Evolutionary conservation across 2,329 filamentous ascomycete species (phyloP), one percentile per base, ranked within the genome.

Genomic region (Laburnicola sp.): DNA sequence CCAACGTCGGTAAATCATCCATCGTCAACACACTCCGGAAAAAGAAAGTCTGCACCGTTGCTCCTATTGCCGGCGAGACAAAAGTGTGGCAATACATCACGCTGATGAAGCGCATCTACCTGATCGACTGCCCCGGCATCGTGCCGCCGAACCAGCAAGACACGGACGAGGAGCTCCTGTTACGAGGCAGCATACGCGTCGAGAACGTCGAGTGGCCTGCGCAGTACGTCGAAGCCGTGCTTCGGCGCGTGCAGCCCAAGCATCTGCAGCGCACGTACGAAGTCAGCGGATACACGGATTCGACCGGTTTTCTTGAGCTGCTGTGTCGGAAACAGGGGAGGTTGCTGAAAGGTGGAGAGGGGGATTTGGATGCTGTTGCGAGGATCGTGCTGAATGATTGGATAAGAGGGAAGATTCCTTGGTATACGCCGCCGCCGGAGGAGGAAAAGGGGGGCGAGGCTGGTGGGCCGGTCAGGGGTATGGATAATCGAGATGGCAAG

Each of bases 1-100:
- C 94, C 3, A 99, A 97, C 65, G 92, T 90, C 0, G 94, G 94
- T 64, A 99, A 99, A 74, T 96, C 89, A 2, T 94, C 89, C 37
- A 94, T 99, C 61, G 97, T 99, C 76, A 99, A 99, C 76, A 96
- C 93, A 0, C 78, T 99, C 2, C 84, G 91, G 39, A 93, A 91
- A 73, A 97, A 97, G 79, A 92, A 94, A 72, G 92, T 97, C 35
- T 92, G 92, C 76, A 94, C 82, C 11, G 91, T 96, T 3, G 94
- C 94, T 5, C 94, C 93, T 4, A 96, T 97, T 56, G 93, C 94
- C 5, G 94, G 92, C 10, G 92, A 97, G 78, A 97, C 93, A 30
- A 97, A 97, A 53, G 89, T 97, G 27, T 97, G 94, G 93, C 93
- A 97, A 72, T 97, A 97, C 68, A 91, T 97, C 60, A 96, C 91